phyloP scores from a whole-genome alignment of 139 green algal species.

The Chlorella ohadii region DNA sequence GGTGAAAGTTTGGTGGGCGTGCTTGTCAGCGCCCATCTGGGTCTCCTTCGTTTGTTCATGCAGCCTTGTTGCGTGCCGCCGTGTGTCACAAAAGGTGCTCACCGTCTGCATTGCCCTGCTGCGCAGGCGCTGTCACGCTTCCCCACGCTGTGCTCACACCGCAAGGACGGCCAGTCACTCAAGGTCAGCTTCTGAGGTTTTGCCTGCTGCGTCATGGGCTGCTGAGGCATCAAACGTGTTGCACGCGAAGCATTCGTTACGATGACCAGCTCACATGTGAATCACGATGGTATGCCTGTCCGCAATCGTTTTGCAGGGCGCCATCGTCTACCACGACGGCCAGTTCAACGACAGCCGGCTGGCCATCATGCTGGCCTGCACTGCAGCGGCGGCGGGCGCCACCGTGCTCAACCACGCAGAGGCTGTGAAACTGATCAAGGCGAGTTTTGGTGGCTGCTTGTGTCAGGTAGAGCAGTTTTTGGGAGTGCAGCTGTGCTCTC shows the following conservation, averaged over 20 bases:
- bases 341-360: constrained; percentile 97
- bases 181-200: constrained; percentile 51
- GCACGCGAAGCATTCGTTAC: too few species aligned
- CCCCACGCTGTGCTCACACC: constrained; percentile 76
- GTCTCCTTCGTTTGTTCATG: too few species aligned
- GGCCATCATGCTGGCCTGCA: constrained; percentile 87
- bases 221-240: too few species aligned
- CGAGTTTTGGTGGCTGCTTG: not conserved
- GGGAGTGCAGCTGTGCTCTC: too few species aligned
- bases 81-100: too few species aligned
- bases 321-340: constrained; percentile 96
- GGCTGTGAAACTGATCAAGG: constrained; percentile 81
- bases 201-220: too few species aligned
- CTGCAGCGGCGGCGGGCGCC: constrained; percentile 87
- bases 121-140: constrained; percentile 54
- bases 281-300: too few species aligned
- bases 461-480: not conserved
- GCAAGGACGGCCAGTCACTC: constrained; percentile 61
- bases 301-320: constrained; percentile 44
- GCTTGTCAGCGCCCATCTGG: too few species aligned
- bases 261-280: too few species aligned
- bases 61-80: too few species aligned
- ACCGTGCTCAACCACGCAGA: constrained; percentile 88
- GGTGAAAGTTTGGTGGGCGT: too few species aligned
- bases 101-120: not conserved